Evolutionary conservation across 1,284 basidiomycete genomes (phyloP).

Genomic region (Ceratobasidium sp.): DNA sequence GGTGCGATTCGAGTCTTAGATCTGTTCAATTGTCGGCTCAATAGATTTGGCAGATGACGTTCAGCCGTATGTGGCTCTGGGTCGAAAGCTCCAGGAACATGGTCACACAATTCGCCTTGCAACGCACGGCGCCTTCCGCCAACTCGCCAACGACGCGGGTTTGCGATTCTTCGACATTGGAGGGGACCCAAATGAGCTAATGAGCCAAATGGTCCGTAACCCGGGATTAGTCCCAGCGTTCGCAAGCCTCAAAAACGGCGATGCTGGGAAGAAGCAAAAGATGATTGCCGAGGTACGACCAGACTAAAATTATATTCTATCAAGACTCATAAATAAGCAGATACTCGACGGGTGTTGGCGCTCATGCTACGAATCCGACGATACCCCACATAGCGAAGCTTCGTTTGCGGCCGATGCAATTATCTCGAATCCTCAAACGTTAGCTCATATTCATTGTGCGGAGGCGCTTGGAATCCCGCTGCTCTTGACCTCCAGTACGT

Average conservation of each 20-base stretch:
- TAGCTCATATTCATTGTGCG: constrained; percentile 73
- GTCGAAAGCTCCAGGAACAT: constrained; percentile 65
- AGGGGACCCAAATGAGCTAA: constrained; percentile 70
- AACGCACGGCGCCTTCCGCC: constrained; percentile 72
- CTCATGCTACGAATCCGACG: constrained; percentile 65
- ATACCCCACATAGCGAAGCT: constrained; percentile 58
- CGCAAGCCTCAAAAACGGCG: constrained; percentile 64
- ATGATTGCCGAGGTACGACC: constrained; percentile 61
- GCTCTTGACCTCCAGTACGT: constrained; percentile 69
- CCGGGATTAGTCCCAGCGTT: constrained; percentile 67
- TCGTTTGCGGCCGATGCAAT: constrained; percentile 72
- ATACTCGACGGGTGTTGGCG: constrained; percentile 73
- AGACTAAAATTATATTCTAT: background rate
- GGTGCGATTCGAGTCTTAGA: background rate
- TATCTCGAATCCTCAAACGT: constrained; percentile 74
- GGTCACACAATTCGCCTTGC: constrained; percentile 76
- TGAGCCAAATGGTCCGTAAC: constrained; percentile 72
- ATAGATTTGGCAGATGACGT: constrained; percentile 67
- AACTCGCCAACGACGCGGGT: constrained; percentile 66
- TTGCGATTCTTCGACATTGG: constrained; percentile 71
- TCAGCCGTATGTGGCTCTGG: constrained; percentile 76
- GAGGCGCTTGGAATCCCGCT: constrained; percentile 73
- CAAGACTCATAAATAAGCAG: constrained; percentile 51
- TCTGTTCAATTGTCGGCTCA: background rate
- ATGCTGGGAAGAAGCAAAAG: constrained; percentile 63